phyloP scores from a whole-genome alignment of 768 basidiomycete species.

The Lentinula boryana region DNA sequence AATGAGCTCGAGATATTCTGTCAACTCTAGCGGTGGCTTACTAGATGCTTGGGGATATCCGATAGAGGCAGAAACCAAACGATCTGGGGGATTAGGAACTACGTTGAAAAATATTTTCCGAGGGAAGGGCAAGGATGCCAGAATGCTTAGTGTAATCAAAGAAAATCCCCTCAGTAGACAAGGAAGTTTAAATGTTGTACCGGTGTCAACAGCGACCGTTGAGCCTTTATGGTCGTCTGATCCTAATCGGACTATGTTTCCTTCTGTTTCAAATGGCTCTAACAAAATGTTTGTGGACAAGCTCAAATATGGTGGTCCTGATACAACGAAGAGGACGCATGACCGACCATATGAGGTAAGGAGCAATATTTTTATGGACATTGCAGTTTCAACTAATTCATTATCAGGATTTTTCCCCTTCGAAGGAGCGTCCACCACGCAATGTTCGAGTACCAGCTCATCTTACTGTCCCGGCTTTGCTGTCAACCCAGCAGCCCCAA shows the following conservation, averaged over 20 bases:
- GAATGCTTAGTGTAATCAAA: conserved; percentile 2
- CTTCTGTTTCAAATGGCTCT: background rate
- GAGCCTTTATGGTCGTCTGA: background rate
- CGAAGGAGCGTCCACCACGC: conserved; percentile 10
- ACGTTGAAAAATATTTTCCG: background rate
- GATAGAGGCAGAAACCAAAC: background rate
- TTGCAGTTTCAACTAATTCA: background rate
- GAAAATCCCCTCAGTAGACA: conserved; percentile 4
- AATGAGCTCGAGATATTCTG: background rate
- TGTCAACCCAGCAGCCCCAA: conserved; percentile 6
- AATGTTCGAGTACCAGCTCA: conserved; percentile 10
- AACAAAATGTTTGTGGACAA: conserved; percentile 25
- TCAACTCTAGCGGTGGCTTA: background rate
- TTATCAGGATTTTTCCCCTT: background rate
- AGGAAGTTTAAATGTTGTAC: background rate
- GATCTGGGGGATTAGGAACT: background rate
- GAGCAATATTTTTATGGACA: background rate
- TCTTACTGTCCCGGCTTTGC: conserved; percentile 10
- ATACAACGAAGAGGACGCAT: conserved; percentile 14
- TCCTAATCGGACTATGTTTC: background rate
- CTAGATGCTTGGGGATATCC: background rate
- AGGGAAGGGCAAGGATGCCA: background rate
- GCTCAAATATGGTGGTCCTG: conserved; percentile 23
- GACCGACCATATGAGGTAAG: background rate
- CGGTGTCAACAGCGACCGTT: background rate